Conservation (phyloP, 2,329 filamentous ascomycete genomes). For the Bipolaris gigantea region DNA sequence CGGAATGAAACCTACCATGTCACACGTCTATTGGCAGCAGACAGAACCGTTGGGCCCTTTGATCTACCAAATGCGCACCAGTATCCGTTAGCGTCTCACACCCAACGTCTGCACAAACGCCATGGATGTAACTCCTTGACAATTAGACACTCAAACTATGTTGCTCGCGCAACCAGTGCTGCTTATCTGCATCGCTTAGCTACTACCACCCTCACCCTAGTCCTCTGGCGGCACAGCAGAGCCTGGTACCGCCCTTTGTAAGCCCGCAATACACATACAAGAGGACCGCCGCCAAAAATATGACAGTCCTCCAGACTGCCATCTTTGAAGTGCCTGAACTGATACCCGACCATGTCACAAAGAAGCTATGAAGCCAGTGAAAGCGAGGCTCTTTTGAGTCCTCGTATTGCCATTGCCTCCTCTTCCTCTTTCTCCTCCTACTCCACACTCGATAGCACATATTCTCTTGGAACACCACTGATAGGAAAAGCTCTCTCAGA, state of each 20-base stretch:
- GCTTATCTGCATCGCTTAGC: constrained; percentile 15
- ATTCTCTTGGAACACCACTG: background rate
- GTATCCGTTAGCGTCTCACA: constrained; percentile 7
- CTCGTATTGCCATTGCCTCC: constrained; percentile 4
- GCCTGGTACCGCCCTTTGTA: constrained; percentile 1
- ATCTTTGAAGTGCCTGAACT: background rate
- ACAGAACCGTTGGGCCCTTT: constrained; percentile 4
- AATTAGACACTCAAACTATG: constrained; percentile 6
- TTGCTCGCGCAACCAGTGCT: constrained; percentile 2
- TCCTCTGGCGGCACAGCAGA: background rate
- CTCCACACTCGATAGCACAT: constrained; percentile 6
- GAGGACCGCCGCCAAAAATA: constrained; percentile 6
- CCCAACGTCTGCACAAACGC: constrained; percentile 9
- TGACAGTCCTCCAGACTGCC: background rate
- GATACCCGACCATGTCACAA: constrained; percentile 5
- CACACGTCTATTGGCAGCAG: background rate
- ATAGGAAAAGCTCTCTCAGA: background rate
- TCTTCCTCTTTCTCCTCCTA: constrained; percentile 12
- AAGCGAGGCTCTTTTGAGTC: constrained; percentile 7
- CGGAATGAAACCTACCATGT: background rate
- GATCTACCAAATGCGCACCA: constrained; percentile 7
- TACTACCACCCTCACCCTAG: constrained; percentile 9
- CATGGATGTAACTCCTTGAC: constrained; percentile 6
- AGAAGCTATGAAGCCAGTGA: constrained; percentile 1
- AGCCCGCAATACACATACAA: constrained; percentile 4